Evolutionary conservation across 108 stramenopile genomes (phyloP).

Genomic region (Cyclostephanos tholiformis): DNA sequence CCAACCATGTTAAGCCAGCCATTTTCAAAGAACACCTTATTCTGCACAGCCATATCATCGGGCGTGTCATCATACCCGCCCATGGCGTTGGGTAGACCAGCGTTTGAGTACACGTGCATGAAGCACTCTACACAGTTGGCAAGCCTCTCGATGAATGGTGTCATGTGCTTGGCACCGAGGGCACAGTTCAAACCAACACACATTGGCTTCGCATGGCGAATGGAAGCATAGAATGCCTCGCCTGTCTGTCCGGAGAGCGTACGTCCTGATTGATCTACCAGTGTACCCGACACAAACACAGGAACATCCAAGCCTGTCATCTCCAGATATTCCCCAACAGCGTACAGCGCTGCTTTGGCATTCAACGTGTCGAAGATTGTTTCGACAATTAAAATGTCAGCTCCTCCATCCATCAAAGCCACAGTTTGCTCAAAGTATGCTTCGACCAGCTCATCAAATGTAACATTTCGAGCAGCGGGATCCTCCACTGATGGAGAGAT

Average conservation of each 20-base stretch:
- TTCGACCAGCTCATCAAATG: conserved; percentile 97
- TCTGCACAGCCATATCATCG: conserved; percentile 90
- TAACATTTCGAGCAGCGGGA: conserved; percentile 92
- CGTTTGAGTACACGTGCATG: conserved; percentile 97
- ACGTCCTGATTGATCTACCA: conserved; percentile 98
- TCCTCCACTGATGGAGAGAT: conserved; percentile 98
- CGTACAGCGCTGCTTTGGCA: conserved; percentile 97
- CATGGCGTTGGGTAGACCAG: conserved; percentile 99
- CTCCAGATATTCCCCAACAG: conserved; percentile 92
- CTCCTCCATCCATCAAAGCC: conserved; percentile 95
- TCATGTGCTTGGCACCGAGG: conserved; percentile 96
- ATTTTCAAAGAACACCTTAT: conserved; percentile 93
- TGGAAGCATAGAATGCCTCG: conserved; percentile 97
- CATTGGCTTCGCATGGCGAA: conserved; percentile 98
- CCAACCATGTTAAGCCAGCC: conserved; percentile 98
- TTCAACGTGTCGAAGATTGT: conserved; percentile 99
- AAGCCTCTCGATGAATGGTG: conserved; percentile 94
- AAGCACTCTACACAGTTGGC: conserved; percentile 93
- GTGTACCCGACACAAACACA: conserved; percentile 96
- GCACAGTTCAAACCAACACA: conserved; percentile 99
- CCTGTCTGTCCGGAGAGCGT: conserved; percentile 98
- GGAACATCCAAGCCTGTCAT: conserved; percentile 91
- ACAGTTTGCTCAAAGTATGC: conserved; percentile 96
- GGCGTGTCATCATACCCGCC: conserved; percentile 99
- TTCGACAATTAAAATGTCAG: conserved; percentile 97